A percentile compares a stretch with the other conserved stretches of the same genome.
phyloP scores from a whole-genome alignment of 2,329 filamentous ascomycete genomes.

The Fusarium secorum region DNA sequence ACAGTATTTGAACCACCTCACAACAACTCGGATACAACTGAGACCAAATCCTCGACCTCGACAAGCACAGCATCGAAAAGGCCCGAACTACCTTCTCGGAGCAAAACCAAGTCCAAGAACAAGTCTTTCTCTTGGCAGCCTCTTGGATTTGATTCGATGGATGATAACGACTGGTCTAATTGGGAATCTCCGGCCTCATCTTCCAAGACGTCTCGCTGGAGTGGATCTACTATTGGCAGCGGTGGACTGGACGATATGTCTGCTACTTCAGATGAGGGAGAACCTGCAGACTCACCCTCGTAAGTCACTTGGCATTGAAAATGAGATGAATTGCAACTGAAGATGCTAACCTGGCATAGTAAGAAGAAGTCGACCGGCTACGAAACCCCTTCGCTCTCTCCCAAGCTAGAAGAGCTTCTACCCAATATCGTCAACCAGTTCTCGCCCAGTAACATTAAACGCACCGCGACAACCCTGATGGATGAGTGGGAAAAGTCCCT shows the following conservation, averaged over 20 bases:
- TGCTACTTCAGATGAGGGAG: slow-evolving; percentile 56
- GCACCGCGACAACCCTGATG: slow-evolving; percentile 85
- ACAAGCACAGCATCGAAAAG: slow-evolving; percentile 47
- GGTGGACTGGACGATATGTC: slow-evolving; percentile 53
- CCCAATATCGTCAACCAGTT: slow-evolving; percentile 77
- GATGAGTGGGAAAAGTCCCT: slow-evolving; percentile 83
- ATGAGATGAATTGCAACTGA: not conserved
- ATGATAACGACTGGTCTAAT: slow-evolving; percentile 71
- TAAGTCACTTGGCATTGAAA: slow-evolving; percentile 49
- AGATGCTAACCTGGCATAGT: slow-evolving; percentile 36
- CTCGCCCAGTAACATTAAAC: slow-evolving; percentile 78
- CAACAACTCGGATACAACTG: slow-evolving; percentile 16
- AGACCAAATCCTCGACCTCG: slow-evolving; percentile 30
- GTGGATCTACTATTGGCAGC: slow-evolving; percentile 64
- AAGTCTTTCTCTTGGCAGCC: slow-evolving; percentile 70
- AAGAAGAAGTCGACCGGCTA: slow-evolving; percentile 46
- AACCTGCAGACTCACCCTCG: slow-evolving; percentile 57
- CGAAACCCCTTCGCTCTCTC: slow-evolving; percentile 47
- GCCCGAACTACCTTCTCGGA: slow-evolving; percentile 37
- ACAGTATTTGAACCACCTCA: slow-evolving; percentile 52
- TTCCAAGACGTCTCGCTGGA: slow-evolving; percentile 66
- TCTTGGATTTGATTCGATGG: slow-evolving; percentile 62
- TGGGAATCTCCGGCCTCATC: slow-evolving; percentile 66
- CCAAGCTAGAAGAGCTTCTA: slow-evolving; percentile 63
- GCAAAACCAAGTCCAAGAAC: slow-evolving; percentile 52